Conservation (phyloP, 768 basidiomycete species). For the Neoboletus subvelutipes region DNA sequence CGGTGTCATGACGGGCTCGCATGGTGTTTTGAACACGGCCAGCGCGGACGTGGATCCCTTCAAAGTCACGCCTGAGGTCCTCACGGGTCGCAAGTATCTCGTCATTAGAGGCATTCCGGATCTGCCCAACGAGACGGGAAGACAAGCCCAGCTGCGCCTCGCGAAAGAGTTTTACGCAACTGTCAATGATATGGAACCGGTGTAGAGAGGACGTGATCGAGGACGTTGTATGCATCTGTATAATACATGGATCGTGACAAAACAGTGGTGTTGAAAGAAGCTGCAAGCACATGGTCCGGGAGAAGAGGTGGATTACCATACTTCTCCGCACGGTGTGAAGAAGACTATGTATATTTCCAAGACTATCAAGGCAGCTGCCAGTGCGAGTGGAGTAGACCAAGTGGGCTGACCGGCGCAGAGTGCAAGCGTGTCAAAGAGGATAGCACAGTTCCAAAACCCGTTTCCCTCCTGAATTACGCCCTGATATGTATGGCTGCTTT, state of each 20-base stretch:
- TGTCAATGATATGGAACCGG: constrained; percentile 66
- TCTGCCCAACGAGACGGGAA: constrained; percentile 59
- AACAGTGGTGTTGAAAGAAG: background rate
- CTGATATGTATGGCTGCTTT: background rate
- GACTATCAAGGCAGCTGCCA: background rate
- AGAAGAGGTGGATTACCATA: background rate
- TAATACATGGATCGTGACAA: background rate
- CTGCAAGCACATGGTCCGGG: background rate
- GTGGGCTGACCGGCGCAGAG: background rate
- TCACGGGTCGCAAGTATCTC: constrained; percentile 79
- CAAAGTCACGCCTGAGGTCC: constrained; percentile 64
- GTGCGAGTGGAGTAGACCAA: background rate
- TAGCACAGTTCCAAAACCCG: background rate
- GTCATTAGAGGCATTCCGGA: constrained; percentile 71
- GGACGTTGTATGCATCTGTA: background rate
- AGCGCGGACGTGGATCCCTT: constrained; percentile 42
- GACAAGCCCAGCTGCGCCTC: constrained; percentile 74
- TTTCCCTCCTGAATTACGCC: background rate
- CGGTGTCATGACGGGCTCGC: constrained; percentile 71
- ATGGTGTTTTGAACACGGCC: constrained; percentile 43
- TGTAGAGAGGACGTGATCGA: constrained; percentile 30
- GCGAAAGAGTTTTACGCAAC: constrained; percentile 85
- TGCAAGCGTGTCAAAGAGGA: background rate
- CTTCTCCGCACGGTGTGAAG: background rate
- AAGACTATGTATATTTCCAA: background rate